Evolutionary conservation across 163 green algal genomes (phyloP).

Genomic region (Volvox carteri): DNA sequence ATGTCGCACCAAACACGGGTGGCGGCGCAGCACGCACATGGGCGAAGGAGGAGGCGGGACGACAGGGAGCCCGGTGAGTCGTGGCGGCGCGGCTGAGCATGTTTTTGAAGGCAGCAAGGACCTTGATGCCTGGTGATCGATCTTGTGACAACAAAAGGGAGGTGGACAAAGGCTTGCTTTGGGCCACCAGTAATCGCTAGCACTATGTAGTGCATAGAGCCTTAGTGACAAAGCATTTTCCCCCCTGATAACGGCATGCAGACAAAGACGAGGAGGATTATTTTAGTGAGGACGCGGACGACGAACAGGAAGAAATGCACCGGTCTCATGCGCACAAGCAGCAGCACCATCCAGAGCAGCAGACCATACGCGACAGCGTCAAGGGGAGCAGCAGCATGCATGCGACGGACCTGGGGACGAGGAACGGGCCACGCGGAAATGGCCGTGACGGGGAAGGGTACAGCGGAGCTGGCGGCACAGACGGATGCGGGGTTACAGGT

Average conservation of each 20-base stretch:
- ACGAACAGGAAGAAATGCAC: slow-evolving; percentile 57
- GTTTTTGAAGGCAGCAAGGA: too few species aligned
- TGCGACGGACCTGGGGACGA: not conserved
- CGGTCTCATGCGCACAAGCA: slow-evolving; percentile 7
- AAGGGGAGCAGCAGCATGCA: not conserved
- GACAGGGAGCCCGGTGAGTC: slow-evolving; percentile 60
- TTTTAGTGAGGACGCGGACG: slow-evolving; percentile 68
- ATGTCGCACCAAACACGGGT: slow-evolving; percentile 1
- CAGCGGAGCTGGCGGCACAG: not conserved
- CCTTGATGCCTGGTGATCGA: too few species aligned
- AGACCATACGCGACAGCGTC: not conserved
- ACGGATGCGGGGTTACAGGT: not conserved
- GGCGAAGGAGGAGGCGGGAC: slow-evolving; percentile 53
- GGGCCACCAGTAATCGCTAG: too few species aligned
- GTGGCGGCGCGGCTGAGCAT: too few species aligned
- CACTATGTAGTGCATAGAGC: too few species aligned
- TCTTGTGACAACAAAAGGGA: too few species aligned
- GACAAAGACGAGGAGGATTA: slow-evolving; percentile 78
- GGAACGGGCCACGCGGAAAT: not conserved
- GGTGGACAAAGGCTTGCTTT: too few species aligned
- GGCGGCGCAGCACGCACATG: not conserved
- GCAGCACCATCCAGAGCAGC: slow-evolving; percentile 20
- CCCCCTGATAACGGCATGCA: too few species aligned
- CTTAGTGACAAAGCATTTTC: too few species aligned
- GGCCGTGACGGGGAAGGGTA: not conserved